Evolutionary conservation across 768 basidiomycete genomes (phyloP).

Genomic region (Coprinopsis sp.): DNA sequence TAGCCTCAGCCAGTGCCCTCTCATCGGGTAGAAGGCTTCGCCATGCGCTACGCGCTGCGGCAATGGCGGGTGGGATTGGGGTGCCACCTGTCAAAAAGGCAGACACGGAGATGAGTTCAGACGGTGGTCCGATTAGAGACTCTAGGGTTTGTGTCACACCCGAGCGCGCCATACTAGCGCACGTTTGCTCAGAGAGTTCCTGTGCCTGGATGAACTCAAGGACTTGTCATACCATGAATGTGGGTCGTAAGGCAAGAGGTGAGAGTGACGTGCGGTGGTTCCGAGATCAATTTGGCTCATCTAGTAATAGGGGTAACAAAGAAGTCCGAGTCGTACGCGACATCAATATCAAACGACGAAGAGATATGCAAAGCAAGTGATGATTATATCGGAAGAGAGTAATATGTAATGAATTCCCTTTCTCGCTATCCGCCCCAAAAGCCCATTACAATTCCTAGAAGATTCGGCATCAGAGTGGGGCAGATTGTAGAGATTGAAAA

Average conservation of each 20-base stretch:
- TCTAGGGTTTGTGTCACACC: conserved; percentile 32
- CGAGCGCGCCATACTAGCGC: conserved; percentile 21
- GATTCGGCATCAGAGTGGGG: neutral
- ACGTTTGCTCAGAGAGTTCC: neutral
- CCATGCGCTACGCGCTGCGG: conserved; percentile 3
- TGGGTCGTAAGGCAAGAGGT: no score
- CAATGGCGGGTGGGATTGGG: neutral
- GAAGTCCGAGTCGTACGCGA: neutral
- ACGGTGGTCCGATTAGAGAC: conserved; percentile 61
- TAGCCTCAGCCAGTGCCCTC: conserved; percentile 28
- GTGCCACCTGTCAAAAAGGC: conserved; percentile 37
- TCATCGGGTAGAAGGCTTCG: conserved; percentile 20
- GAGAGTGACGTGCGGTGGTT: no score
- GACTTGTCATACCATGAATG: no score
- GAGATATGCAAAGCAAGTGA: conserved; percentile 4
- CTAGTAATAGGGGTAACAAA: neutral
- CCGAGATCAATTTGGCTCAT: neutral
- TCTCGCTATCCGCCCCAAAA: neutral
- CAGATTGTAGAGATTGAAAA: neutral
- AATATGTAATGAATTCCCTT: neutral
- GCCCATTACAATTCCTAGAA: conserved; percentile 8
- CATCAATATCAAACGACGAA: neutral
- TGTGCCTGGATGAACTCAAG: no score
- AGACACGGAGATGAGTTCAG: conserved; percentile 45
- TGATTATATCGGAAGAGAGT: neutral